Evolutionary conservation across 2,329 filamentous ascomycete species (phyloP).

Genomic region (Neoascochyta sp.): DNA sequence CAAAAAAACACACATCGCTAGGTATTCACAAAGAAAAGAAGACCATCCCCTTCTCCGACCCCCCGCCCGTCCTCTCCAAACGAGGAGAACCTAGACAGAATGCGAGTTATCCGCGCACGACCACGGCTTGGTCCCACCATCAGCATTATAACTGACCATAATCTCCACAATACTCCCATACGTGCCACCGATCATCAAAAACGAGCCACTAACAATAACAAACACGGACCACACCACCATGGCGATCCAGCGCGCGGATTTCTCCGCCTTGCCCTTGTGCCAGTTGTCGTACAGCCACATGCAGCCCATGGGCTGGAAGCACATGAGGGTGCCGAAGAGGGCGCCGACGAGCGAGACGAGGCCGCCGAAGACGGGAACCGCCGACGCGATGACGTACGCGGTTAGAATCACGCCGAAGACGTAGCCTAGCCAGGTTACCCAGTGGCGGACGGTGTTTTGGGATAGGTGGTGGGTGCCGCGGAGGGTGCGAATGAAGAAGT

Average conservation of each 20-base stretch:
- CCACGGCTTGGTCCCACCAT: constrained; percentile 7
- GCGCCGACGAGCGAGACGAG: constrained; percentile 10
- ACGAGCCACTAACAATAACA: constrained; percentile 9
- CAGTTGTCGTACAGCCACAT: constrained; percentile 16
- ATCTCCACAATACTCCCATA: constrained; percentile 9
- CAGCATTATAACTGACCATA: constrained; percentile 6
- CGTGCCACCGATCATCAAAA: constrained; percentile 8
- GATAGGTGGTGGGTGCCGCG: constrained; percentile 52
- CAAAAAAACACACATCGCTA: too few species aligned
- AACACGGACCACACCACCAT: constrained; percentile 10
- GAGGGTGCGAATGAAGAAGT: constrained; percentile 55
- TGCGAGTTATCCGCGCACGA: constrained; percentile 11
- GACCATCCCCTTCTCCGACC: too few species aligned
- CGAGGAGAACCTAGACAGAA: too few species aligned
- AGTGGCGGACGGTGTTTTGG: constrained; percentile 51
- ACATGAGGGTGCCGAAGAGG: constrained; percentile 11
- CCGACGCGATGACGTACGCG: constrained; percentile 10
- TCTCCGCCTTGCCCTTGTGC: constrained; percentile 1
- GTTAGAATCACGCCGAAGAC: constrained; percentile 27
- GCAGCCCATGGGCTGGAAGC: constrained; percentile 13
- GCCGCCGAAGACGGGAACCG: constrained; percentile 10
- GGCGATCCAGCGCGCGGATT: constrained; percentile 7
- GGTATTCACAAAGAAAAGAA: too few species aligned
- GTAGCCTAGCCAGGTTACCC: constrained; percentile 53
- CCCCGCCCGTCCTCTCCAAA: too few species aligned